Conservation (phyloP, 371 early-diverging fungal species). For the Thermomucor indicae-seudaticae region DNA sequence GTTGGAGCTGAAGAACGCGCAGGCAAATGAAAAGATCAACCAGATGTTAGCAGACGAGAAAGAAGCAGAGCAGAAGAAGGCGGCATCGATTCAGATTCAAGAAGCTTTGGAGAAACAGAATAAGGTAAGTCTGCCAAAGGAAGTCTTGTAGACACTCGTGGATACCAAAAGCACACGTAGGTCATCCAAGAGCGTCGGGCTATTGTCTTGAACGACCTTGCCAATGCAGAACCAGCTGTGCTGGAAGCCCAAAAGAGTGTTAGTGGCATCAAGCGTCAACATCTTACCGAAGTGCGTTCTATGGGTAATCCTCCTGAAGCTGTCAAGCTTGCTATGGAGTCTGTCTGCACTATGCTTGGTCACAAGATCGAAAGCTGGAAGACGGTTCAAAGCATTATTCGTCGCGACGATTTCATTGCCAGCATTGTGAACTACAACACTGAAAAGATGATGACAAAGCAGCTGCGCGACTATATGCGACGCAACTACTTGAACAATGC, state of each 20-base stretch:
- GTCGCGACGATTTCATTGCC: conserved; percentile 96
- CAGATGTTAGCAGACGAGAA: conserved; percentile 96
- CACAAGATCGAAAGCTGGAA: conserved; percentile 85
- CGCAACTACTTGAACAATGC: conserved; percentile 78
- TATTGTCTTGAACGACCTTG: conserved; percentile 87
- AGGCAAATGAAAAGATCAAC: conserved; percentile 94
- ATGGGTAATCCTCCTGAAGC: conserved; percentile 98
- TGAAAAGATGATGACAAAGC: conserved; percentile 68
- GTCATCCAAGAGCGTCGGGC: conserved; percentile 79
- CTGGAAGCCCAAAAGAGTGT: conserved; percentile 93
- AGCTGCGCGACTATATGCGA: conserved; percentile 76
- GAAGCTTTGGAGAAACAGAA: conserved; percentile 75
- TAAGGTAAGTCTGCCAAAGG: conserved; percentile 21
- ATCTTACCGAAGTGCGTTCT: conserved; percentile 96
- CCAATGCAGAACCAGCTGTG: conserved; percentile 97
- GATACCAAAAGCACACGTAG: no score
- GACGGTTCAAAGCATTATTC: conserved; percentile 85
- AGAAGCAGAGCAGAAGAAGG: conserved; percentile 91
- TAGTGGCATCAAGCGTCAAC: conserved; percentile 91
- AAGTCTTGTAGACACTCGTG: no score
- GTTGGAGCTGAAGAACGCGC: conserved; percentile 82
- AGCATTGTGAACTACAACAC: conserved; percentile 96
- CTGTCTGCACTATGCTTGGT: conserved; percentile 94
- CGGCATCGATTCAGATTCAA: conserved; percentile 78
- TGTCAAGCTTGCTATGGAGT: conserved; percentile 97